Base-by-base conservation (phyloP, 2,329 filamentous ascomycete genomes). In the Cordyceps tenuipes region DNA sequence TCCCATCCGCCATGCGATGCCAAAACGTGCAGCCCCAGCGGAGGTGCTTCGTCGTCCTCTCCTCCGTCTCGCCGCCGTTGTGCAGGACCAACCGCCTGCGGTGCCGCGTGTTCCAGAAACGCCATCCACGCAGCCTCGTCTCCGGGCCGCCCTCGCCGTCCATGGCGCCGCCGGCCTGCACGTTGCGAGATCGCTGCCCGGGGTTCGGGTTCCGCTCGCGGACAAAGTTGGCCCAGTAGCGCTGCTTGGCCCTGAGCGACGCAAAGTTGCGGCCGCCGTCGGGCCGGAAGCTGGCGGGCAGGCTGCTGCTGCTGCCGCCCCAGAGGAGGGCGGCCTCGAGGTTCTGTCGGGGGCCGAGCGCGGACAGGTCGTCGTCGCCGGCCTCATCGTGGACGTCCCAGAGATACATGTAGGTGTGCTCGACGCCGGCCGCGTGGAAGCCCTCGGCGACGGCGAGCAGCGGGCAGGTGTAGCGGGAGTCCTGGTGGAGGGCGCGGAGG, bases 201-300 rank as follows among this genome's bases (percentile, higher is more conserved):
- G 13, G n/a, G 19, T 91, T 92, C 0, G 89, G 89, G 69, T 92
- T 77, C 43, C 84, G 78, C 0, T 76, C 77, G 29, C 81, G 74
- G 62, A 92, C 84, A 68, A 92, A 92, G 64, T 84, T 89, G 1
- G 84, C 82, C 87, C 87, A 91, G 70, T 91, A 92, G 0, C 77
- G 80, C 67, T 90, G 86, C 31, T 88, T 80, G 0, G 87, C 72
- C 0, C 81, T 76, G 1, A 88, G 77, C 6, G 88, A 83, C 0
- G 68, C 68, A 1, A 74, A 79, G 64, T 91, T 90, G 15, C 23
- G 23, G 23, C 72, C 71, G 15, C 74, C 75, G 3, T 75, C 76
- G 0, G 73, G 68, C 8, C 69, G 69, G 65, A 90, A 90, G 51
- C 81, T 85, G 2, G 68, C 67, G 0, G 86, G 86, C 12, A 54